phyloP scores from a whole-genome alignment of 495 filamentous ascomycete genomes.

The Penicillium macrosclerotiorum region DNA sequence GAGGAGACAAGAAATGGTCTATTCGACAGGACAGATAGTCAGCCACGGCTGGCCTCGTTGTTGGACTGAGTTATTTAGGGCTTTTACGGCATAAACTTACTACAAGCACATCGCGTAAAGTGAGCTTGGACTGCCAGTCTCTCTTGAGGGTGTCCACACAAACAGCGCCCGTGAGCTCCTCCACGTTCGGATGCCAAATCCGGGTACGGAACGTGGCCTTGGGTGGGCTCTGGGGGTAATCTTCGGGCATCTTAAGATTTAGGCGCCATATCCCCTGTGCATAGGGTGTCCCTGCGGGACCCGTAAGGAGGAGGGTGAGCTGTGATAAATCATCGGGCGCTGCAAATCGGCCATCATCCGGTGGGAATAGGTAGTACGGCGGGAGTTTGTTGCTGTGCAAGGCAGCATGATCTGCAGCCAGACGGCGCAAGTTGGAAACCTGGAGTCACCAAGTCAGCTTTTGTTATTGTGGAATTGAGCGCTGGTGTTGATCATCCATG shows the following conservation, averaged over 20 bases:
- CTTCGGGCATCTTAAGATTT: conserved; percentile 60
- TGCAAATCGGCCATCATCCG: conserved; percentile 23
- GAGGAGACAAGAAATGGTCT: conserved; percentile 70
- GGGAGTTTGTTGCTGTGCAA: conserved; percentile 58
- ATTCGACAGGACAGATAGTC: neutral
- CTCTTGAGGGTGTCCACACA: conserved; percentile 73
- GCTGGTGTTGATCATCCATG: too few species aligned
- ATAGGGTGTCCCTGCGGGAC: conserved; percentile 65
- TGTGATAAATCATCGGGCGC: conserved; percentile 58
- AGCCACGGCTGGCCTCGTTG: too few species aligned
- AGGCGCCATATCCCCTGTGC: conserved; percentile 58
- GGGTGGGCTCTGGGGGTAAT: conserved; percentile 63
- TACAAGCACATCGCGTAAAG: conserved; percentile 61
- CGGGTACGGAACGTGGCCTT: conserved; percentile 66
- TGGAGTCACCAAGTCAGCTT: conserved; percentile 18
- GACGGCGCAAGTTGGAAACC: conserved; percentile 56
- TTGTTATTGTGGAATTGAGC: neutral
- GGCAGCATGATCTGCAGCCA: conserved; percentile 62
- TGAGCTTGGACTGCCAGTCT: conserved; percentile 62
- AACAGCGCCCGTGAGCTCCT: conserved; percentile 61
- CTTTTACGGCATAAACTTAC: conserved; percentile 38
- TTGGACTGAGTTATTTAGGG: neutral
- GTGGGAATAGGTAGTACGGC: conserved; percentile 65
- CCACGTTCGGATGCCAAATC: conserved; percentile 74
- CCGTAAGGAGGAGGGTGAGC: conserved; percentile 58